Evolutionary conservation across 2,329 filamentous ascomycete genomes (phyloP), one percentile per base, ranked within the genome.

Genomic region (Elsinoe arachidis): DNA sequence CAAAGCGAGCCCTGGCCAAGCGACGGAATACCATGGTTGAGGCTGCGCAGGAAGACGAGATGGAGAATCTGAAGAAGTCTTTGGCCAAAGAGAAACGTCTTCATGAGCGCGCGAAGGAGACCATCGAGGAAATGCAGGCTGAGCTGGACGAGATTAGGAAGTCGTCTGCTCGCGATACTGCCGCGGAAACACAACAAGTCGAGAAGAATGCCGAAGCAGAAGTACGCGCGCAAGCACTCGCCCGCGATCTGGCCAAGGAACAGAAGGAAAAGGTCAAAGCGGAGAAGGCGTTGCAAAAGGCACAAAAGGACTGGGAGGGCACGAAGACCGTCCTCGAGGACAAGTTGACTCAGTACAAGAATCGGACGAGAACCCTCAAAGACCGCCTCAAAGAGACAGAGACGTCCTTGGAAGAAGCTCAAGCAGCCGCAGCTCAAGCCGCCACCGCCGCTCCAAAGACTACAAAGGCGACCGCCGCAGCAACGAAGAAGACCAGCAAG

Each of bases 331-430:
- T 82, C 11, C 76, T 90, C 0, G 86, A 91, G 61, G 83, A 84
- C 61, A 87, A 86, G 61, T 72, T 93, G 14, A 83, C 83, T 55
- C 81, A 82, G 17, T 79, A 88, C 66, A 83, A 84, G 65, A 78
- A 79, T 57, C 91, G 90, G 69, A 73, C 92, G 17, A 82, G 82
- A 55, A 77, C 81, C 9, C 80, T 82, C 0, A 89, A 90, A 60
- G 82, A 86, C 33, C 84, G 89, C 66, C 78, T 93, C 23, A 90
- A 88, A 67, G 80, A 85, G 66, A 76, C 76, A 37, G 79, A 84
- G 61, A 71, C 69, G 39, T 77, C 77, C 60, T 70, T 78, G 55
- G 72, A 77, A 46, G 69, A 72, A 21, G 68, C 69, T 9, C 73
- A 78, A 56, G 69, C 63, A 44, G 63, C 64, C 35, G 64, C 65